phyloP scores from a whole-genome alignment of 2,329 filamentous ascomycete species.

The Fusarium abutilonis region DNA sequence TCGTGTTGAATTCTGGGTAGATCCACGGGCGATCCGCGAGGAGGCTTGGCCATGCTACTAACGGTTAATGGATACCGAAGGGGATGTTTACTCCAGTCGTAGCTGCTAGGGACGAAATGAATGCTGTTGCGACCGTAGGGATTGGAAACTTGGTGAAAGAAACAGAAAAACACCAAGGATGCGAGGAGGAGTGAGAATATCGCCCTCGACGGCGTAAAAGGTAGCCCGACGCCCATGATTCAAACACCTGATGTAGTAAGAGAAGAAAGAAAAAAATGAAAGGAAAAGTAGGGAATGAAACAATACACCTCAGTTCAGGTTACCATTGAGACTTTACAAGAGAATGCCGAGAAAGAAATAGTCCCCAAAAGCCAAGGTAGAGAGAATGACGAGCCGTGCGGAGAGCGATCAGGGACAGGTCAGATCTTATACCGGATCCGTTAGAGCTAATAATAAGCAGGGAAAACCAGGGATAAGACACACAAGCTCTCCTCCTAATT shows the following conservation, averaged over 20 bases:
- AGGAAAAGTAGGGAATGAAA: conserved; percentile 10
- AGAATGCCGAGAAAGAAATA: background rate
- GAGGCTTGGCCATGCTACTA: conserved; percentile 21
- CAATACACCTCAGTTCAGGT: conserved; percentile 13
- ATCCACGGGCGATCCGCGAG: conserved; percentile 18
- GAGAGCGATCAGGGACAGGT: conserved; percentile 7
- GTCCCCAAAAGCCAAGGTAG: background rate
- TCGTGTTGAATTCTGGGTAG: conserved; percentile 39
- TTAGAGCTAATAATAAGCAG: conserved; percentile 9
- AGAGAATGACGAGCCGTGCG: background rate
- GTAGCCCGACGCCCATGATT: conserved; percentile 40
- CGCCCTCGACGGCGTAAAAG: conserved; percentile 33
- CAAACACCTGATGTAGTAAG: background rate
- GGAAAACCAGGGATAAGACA: conserved; percentile 18
- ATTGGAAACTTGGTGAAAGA: conserved; percentile 28
- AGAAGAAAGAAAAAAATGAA: background rate
- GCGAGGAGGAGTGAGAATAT: conserved; percentile 33
- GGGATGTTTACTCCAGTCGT: conserved; percentile 37
- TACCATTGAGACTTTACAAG: conserved; percentile 18
- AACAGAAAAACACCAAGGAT: conserved; percentile 19
- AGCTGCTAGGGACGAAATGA: conserved; percentile 37
- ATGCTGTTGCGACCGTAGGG: conserved; percentile 17
- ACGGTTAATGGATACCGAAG: conserved; percentile 21
- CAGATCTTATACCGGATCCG: conserved; percentile 26
- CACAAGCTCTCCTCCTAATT: conserved; percentile 22